Percentiles rank a stretch among this genome's conserved stretches.
These are phyloP conservation scores for Gynandropsis gynandra DNA, from an alignment of 345 rosid genomes.

Conservation along the genomic window DNA sequence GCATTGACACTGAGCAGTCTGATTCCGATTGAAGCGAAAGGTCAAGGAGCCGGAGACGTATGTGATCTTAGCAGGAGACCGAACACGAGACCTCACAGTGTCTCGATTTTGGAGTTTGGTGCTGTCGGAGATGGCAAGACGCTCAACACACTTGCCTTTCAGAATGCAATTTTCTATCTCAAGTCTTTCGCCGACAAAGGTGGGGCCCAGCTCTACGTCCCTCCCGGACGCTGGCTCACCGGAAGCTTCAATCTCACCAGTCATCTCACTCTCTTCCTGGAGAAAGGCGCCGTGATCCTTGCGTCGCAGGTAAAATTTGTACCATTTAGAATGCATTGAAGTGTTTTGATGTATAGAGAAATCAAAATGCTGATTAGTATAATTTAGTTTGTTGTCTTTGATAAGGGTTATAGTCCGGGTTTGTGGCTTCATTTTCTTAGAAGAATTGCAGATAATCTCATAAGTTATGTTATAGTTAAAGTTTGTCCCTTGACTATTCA, in stretches of 20 bases:
- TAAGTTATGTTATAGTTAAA: background rate
- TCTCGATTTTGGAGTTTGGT: slow-evolving; percentile 57
- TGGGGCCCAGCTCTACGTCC: slow-evolving; percentile 67
- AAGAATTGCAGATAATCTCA: background rate
- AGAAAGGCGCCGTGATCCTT: slow-evolving; percentile 53
- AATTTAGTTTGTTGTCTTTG: no score
- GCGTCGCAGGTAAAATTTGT: slow-evolving; percentile 87
- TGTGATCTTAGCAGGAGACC: no score
- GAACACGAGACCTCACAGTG: slow-evolving; percentile 31
- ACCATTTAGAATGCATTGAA: no score
- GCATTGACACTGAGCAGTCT: slow-evolving; percentile 6
- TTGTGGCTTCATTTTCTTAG: background rate
- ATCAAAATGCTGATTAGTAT: no score
- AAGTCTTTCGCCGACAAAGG: slow-evolving; percentile 43
- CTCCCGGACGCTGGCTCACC: slow-evolving; percentile 71
- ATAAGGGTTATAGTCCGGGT: background rate
- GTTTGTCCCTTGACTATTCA: slow-evolving; percentile 6
- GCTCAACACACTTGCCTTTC: slow-evolving; percentile 52
- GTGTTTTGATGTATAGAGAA: no score
- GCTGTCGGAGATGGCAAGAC: slow-evolving; percentile 79
- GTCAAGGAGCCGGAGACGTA: no score
- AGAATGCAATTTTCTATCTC: slow-evolving; percentile 47
- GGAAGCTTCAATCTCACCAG: slow-evolving; percentile 83
- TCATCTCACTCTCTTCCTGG: slow-evolving; percentile 73
- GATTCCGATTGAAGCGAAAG: no score